A percentile compares a stretch with the other conserved stretches of the same genome.
Conservation (phyloP, 306 rosid species). For the Rubus idaeus region DNA sequence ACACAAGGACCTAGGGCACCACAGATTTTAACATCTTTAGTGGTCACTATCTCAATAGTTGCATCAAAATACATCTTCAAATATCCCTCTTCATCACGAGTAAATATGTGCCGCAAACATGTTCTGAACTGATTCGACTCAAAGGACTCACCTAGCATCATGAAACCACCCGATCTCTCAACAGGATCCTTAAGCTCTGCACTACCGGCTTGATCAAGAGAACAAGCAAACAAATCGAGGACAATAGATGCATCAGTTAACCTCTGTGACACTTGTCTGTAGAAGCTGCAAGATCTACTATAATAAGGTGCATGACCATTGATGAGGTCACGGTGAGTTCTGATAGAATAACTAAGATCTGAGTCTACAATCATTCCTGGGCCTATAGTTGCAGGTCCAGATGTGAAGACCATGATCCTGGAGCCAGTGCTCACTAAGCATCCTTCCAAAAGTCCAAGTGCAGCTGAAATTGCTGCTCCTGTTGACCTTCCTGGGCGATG, state of each 20-base stretch:
- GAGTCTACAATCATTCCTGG: slow-evolving; percentile 74
- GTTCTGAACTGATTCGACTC: slow-evolving; percentile 66
- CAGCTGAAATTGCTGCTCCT: slow-evolving; percentile 77
- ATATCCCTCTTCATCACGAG: slow-evolving; percentile 51
- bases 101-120: slow-evolving; percentile 62
- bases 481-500: slow-evolving; percentile 71
- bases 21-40: slow-evolving; percentile 75
- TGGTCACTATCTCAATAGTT: slow-evolving; percentile 76
- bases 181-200: slow-evolving; percentile 68
- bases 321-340: slow-evolving; percentile 75
- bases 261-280: slow-evolving; percentile 49
- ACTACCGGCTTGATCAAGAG: slow-evolving; percentile 88
- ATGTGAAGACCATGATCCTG: slow-evolving; percentile 80
- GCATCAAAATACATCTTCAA: slow-evolving; percentile 77
- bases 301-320: slow-evolving; percentile 52
- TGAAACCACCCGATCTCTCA: slow-evolving; percentile 77
- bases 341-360: slow-evolving; percentile 48
- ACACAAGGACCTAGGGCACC: slow-evolving; percentile 96
- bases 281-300: slow-evolving; percentile 57
- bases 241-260: slow-evolving; percentile 56
- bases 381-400: slow-evolving; percentile 85
- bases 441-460: slow-evolving; percentile 78
- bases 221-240: slow-evolving; percentile 78
- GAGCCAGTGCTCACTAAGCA: slow-evolving; percentile 63
- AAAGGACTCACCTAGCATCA: slow-evolving; percentile 77